A percentile compares a stretch with the other conserved stretches of the same genome.
phyloP scores from a whole-genome alignment of 441 rosid genomes.

The Capsella rubella region DNA sequence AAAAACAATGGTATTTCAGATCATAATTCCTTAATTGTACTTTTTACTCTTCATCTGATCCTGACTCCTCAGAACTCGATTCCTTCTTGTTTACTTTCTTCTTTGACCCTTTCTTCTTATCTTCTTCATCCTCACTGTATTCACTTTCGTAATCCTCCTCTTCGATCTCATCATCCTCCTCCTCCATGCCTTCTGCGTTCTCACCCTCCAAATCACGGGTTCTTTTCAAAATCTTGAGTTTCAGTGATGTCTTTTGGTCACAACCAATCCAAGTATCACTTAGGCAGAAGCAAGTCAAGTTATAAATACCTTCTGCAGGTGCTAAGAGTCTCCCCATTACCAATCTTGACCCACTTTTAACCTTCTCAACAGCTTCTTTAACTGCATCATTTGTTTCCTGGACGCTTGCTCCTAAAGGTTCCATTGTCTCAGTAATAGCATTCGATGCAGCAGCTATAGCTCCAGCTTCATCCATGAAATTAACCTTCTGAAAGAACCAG shows the following conservation, averaged over 20 bases:
- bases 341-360: constrained; percentile 79
- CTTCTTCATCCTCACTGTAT: constrained; percentile 92
- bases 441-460: constrained; percentile 84
- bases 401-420: constrained; percentile 80
- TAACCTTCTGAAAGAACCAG: constrained; percentile 96
- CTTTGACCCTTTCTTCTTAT: constrained; percentile 64
- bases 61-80: constrained; percentile 74
- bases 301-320: constrained; percentile 81
- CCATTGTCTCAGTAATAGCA: constrained; percentile 89
- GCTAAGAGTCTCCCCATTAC: constrained; percentile 93
- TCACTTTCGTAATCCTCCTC: constrained; percentile 98
- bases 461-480: constrained; percentile 93
- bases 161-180: constrained; percentile 83
- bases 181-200: constrained; percentile 70
- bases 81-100: constrained; percentile 51
- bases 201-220: constrained; percentile 77
- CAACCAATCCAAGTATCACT: constrained; percentile 98
- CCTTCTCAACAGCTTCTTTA: constrained; percentile 79
- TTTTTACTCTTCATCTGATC: constrained; percentile 70
- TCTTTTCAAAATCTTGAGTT: constrained; percentile 78
- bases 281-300: constrained; percentile 82
- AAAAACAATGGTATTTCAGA: constrained; percentile 15
- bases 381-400: constrained; percentile 75
- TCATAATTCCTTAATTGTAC: neutral
- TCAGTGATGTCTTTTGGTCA: constrained; percentile 69